Conservation (phyloP, 805 yeast species). For the Metahyphopichia silvanorum region DNA sequence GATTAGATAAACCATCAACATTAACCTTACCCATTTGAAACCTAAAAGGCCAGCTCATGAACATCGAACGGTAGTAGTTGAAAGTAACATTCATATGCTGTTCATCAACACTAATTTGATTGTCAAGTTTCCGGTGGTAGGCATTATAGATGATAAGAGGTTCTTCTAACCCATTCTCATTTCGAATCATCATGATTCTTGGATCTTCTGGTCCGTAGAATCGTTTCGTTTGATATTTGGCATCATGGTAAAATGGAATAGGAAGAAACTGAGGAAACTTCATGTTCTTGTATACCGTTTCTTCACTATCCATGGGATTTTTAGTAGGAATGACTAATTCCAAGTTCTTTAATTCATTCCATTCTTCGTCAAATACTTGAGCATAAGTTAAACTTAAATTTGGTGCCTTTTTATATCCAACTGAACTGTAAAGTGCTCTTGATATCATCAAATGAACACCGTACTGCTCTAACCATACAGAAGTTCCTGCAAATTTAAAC, state of each 20-base stretch:
- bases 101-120: constrained; percentile 5
- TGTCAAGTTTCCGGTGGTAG: constrained; percentile 16
- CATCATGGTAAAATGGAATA: constrained; percentile 27
- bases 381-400: constrained; percentile 20
- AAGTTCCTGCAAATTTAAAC: constrained; percentile 30
- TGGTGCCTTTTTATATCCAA: constrained; percentile 21
- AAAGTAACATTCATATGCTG: constrained; percentile 2
- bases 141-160: constrained; percentile 46
- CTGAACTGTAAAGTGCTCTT: constrained; percentile 22
- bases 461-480: constrained; percentile 29
- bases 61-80: constrained; percentile 23
- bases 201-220: constrained; percentile 53
- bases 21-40: constrained; percentile 26
- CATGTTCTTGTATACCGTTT: constrained; percentile 6
- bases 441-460: constrained; percentile 29
- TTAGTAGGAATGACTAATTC: constrained; percentile 21
- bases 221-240: constrained; percentile 8
- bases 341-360: constrained; percentile 19
- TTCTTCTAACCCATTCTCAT: constrained; percentile 36
- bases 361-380: constrained; percentile 19
- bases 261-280: constrained; percentile 25
- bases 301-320: constrained; percentile 8
- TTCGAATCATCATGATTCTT: constrained; percentile 32
- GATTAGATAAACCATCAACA: constrained; percentile 18
- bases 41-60: constrained; percentile 30